Conservation (phyloP, 176 grass and related monocot genomes). For the Oryza meyeriana region DNA sequence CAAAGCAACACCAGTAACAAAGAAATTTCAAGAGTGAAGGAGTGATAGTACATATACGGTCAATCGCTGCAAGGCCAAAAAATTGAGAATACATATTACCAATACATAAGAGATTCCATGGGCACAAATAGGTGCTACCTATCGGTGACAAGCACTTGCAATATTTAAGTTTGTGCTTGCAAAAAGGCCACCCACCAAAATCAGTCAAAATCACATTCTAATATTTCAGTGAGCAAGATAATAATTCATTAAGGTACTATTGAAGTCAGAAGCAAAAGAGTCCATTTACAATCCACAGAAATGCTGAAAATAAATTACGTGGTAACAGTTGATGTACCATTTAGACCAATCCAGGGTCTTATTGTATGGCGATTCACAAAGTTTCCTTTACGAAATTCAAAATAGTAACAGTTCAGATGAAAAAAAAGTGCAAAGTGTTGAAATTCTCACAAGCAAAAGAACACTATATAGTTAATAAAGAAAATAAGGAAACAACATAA, state of each 20-base stretch:
- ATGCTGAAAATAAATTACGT: slow-evolving; percentile 55
- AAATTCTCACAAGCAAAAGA: slow-evolving; percentile 5
- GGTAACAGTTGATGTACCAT: slow-evolving; percentile 87
- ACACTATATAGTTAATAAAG: slow-evolving; percentile 21
- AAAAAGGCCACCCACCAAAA: slow-evolving; percentile 23
- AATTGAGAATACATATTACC: slow-evolving; percentile 35
- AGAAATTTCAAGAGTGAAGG: background rate
- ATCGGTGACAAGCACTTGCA: background rate
- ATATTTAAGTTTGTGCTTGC: background rate
- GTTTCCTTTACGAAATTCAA: slow-evolving; percentile 63
- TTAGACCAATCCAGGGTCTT: slow-evolving; percentile 99
- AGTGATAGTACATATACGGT: background rate
- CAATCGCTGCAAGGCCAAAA: background rate
- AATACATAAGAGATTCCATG: slow-evolving; percentile 9
- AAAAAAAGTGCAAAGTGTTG: background rate
- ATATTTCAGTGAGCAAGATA: slow-evolving; percentile 1
- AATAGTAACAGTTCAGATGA: slow-evolving; percentile 16
- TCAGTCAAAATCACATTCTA: background rate
- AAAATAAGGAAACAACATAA: slow-evolving; percentile 37
- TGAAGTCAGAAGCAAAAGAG: background rate
- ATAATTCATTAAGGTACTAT: background rate
- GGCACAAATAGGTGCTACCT: background rate
- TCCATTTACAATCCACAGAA: background rate
- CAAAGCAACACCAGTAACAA: slow-evolving; percentile 28
- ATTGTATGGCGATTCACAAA: slow-evolving; percentile 84